These are phyloP conservation scores for Saccharomycopsis phalli DNA, from an alignment of 1,139 yeast species.

Conservation along the genomic window DNA sequence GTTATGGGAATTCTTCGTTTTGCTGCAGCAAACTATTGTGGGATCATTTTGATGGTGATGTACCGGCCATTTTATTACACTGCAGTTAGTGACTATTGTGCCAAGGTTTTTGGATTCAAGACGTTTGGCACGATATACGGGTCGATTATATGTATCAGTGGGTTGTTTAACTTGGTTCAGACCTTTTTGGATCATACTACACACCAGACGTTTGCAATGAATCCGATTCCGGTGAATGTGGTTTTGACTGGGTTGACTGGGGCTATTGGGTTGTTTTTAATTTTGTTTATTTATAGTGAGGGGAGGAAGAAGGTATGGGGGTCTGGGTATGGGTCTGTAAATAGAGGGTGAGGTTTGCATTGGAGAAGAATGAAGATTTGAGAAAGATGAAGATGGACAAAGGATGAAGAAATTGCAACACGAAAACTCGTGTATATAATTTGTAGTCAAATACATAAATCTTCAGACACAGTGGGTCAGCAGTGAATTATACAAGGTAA, in stretches of 20 bases:
- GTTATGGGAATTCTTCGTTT: constrained; percentile 52
- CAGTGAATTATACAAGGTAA: no score
- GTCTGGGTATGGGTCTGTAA: no score
- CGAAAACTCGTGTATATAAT: no score
- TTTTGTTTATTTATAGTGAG: constrained; percentile 40
- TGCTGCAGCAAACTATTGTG: constrained; percentile 45
- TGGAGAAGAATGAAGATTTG: no score
- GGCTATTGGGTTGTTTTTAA: constrained; percentile 43
- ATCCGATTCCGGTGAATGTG: constrained; percentile 71
- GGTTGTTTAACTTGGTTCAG: constrained; percentile 66
- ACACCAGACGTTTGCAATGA: constrained; percentile 54
- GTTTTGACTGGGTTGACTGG: constrained; percentile 45
- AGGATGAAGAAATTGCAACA: no score
- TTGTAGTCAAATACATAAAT: no score
- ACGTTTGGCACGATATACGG: constrained; percentile 94
- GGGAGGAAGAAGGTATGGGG: constrained; percentile 42
- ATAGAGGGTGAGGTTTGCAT: no score
- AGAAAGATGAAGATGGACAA: no score
- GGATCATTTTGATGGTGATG: constrained; percentile 64
- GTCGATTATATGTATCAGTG: constrained; percentile 70
- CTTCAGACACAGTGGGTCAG: no score
- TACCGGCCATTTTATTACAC: constrained; percentile 91
- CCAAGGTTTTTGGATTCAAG: constrained; percentile 87
- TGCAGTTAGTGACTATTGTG: constrained; percentile 82
- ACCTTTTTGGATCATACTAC: constrained; percentile 61